Evolutionary conservation across 2,329 filamentous ascomycete genomes (phyloP), one percentile per base, ranked within the genome.

Genomic region (Falciphora oryzae): DNA sequence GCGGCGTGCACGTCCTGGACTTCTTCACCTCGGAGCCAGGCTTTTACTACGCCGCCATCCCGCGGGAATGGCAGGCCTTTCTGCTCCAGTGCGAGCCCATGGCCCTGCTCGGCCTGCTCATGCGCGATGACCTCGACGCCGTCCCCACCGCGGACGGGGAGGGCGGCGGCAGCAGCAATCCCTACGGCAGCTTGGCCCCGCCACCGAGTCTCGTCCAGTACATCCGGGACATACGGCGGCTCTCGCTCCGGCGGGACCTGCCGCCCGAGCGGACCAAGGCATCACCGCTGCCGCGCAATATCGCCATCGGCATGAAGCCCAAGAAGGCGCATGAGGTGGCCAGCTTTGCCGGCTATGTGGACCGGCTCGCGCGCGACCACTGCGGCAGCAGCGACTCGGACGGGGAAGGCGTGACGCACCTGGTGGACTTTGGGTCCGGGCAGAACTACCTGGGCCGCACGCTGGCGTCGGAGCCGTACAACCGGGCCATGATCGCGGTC

Each of bases 281-380:
- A 11, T 5, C 62, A 22, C n/a, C 62, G 25, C 74, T 96, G 28
- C 87, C 92, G 2, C 84, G 86, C 61, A 84, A 89, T 69, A 85
- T 97, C 22, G 85, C 91, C 0, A 85, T 96, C 18, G 95, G 95
- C 4, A 99, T 99, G 95, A 96, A 92, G 67, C 86, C 90, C 25
- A 99, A 99, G 75, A 99, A 99, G 77, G 83, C 92, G 1, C 95
- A 99, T 72, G 95, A 99, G 78, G 95, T 98, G 38, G 85, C 88
- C 66, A 88, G 95, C 72, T 97, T 98, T 72, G 90, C 94, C n/a
- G 85, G 85, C 67, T 98, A 94, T 71, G 85, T 98, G 63, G 84
- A 92, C 62, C 72, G 77, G 3, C 78, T 89, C 13, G 81, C 85
- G 0, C 76, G 78, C 64, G 82, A 85, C 3, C 73, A 79, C 2